Evolutionary conservation across 257 asterid species (phyloP).

Genomic region (Hygrophila difformis): DNA sequence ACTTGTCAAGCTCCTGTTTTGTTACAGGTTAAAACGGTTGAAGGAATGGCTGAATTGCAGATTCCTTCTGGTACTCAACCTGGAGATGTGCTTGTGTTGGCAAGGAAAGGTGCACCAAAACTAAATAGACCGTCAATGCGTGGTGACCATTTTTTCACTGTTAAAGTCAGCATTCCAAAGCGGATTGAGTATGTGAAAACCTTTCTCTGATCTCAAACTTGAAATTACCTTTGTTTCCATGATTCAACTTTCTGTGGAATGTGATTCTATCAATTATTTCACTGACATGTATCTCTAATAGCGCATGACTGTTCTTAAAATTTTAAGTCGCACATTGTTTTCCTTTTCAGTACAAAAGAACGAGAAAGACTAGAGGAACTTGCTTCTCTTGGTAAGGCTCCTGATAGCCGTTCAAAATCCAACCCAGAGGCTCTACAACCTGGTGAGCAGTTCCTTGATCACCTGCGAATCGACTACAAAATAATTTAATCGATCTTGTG

Average conservation of each 20-base stretch:
- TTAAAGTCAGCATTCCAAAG: conserved; percentile 87
- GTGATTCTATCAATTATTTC: too few relatives aligned
- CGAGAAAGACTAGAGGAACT: conserved; percentile 88
- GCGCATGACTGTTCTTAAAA: too few relatives aligned
- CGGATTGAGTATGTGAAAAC: conserved; percentile 53
- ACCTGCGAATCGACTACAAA: too few relatives aligned
- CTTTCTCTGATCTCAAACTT: too few relatives aligned
- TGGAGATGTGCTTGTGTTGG: conserved; percentile 93
- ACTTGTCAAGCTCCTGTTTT: conserved; percentile 3
- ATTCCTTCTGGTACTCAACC: conserved; percentile 99
- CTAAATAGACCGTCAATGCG: conserved; percentile 92
- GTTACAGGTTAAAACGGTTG: conserved; percentile 81
- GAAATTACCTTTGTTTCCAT: too few relatives aligned
- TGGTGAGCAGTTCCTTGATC: conserved; percentile 37
- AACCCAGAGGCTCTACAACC: conserved; percentile 56
- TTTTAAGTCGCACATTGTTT: conserved; percentile 11
- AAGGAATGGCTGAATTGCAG: conserved; percentile 82
- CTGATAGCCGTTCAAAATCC: conserved; percentile 48
- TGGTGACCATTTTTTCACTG: conserved; percentile 88
- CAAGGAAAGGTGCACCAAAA: conserved; percentile 94
- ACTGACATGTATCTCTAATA: too few relatives aligned
- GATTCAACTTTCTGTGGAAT: too few relatives aligned
- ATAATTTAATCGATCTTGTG: too few relatives aligned
- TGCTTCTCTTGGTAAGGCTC: conserved; percentile 50
- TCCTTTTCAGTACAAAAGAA: conserved; percentile 50